phyloP scores from a whole-genome alignment of 176 grass and related monocot species.

The Oryza nivara region DNA sequence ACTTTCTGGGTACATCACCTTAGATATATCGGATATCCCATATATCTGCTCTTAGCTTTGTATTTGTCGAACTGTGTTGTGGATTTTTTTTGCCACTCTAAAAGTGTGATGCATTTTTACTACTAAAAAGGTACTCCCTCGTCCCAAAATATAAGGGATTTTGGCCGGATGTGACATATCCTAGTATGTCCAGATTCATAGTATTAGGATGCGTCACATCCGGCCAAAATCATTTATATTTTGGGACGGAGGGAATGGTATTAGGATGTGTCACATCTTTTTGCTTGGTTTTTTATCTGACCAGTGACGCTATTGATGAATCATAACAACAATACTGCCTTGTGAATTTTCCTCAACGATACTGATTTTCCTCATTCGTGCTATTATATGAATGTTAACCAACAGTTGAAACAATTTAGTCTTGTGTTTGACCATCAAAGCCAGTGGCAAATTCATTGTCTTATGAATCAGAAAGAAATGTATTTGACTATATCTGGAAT shows the following conservation, averaged over 20 bases:
- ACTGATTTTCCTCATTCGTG: not conserved
- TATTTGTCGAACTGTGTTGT: not conserved
- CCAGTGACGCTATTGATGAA: not conserved
- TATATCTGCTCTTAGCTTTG: not conserved
- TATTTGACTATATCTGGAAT: slow-evolving; percentile 36
- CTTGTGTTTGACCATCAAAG: slow-evolving; percentile 18
- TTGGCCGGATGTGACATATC: no score
- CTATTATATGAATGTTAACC: not conserved
- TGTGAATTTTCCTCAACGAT: not conserved
- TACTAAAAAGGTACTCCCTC: not conserved
- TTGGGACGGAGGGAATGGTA: no score
- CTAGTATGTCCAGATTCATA: no score
- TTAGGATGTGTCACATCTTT: not conserved
- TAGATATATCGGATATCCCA: slow-evolving; percentile 22
- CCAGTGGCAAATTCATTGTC: not conserved
- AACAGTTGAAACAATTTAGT: not conserved
- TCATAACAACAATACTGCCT: not conserved
- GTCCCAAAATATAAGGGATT: no score
- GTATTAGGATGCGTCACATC: no score
- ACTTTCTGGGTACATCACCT: slow-evolving; percentile 16
- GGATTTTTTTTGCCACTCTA: not conserved
- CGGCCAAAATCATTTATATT: no score
- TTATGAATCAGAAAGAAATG: not conserved
- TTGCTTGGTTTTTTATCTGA: not conserved
- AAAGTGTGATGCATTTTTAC: not conserved